phyloP scores from a whole-genome alignment of 1,284 basidiomycete genomes.

The Sporisorium graminicola region DNA sequence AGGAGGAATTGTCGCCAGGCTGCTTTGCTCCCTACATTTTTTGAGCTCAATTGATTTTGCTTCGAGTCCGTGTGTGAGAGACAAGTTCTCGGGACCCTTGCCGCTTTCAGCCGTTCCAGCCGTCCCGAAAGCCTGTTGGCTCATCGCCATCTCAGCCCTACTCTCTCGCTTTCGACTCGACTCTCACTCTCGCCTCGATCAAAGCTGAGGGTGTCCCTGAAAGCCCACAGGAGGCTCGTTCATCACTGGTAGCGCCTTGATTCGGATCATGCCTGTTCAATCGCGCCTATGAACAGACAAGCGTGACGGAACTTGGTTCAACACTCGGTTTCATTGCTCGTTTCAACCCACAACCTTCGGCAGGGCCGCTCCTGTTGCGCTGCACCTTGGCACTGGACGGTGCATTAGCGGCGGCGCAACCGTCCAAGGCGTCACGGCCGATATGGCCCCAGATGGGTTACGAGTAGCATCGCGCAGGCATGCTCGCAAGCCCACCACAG shows the following conservation, averaged over 20 bases:
- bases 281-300: background rate
- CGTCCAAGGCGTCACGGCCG: constrained; percentile 10
- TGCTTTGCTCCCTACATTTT: background rate
- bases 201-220: background rate
- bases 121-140: too few species aligned
- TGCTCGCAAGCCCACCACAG: constrained; percentile 9
- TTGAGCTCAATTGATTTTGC: background rate
- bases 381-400: constrained; percentile 4
- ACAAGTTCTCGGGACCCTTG: constrained; percentile 6
- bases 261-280: background rate
- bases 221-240: background rate
- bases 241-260: background rate
- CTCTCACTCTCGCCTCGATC: background rate
- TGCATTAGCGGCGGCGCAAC: constrained; percentile 2
- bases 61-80: background rate
- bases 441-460: constrained; percentile 28
- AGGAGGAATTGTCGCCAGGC: background rate
- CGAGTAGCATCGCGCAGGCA: constrained; percentile 7
- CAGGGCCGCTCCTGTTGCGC: background rate
- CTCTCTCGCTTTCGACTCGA: background rate
- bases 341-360: constrained; percentile 5
- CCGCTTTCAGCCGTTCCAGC: background rate
- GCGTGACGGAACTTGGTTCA: constrained; percentile 6
- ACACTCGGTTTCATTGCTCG: constrained; percentile 3
- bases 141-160: constrained; percentile 1